A percentile compares a stretch with the other conserved stretches of the same genome.
phyloP scores from a whole-genome alignment of 2,329 filamentous ascomycete genomes.

The Nothopassalora personata region DNA sequence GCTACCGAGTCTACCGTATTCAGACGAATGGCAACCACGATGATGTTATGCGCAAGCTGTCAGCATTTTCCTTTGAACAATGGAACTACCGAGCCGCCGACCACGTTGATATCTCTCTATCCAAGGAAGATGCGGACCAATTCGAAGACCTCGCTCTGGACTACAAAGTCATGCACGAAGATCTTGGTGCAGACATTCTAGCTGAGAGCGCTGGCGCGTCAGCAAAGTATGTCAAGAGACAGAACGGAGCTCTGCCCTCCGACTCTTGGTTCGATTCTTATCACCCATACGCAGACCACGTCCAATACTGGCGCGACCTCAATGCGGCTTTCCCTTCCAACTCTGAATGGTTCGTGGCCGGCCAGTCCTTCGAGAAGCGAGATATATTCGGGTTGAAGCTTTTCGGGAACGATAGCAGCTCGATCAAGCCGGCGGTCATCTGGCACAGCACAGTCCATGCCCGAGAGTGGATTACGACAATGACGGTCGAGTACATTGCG shows the following conservation, averaged over 20 bases:
- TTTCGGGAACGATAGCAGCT: conserved; percentile 18
- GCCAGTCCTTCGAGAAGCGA: conserved; percentile 20
- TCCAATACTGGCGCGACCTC: conserved; percentile 22
- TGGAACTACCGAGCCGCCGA: conserved; percentile 13
- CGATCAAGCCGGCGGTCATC: conserved; percentile 19
- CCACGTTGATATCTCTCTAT: conserved; percentile 17
- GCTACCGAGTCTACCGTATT: conserved; percentile 15
- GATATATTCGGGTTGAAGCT: conserved; percentile 23
- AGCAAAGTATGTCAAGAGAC: conserved; percentile 9
- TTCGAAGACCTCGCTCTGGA: conserved; percentile 18
- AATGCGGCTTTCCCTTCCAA: conserved; percentile 20
- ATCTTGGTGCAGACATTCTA: conserved; percentile 19
- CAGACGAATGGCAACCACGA: conserved; percentile 10
- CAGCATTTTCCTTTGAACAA: conserved; percentile 13
- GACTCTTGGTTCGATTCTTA: conserved; percentile 23
- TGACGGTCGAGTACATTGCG: conserved; percentile 25
- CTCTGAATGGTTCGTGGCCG: conserved; percentile 20
- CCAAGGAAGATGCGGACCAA: conserved; percentile 6
- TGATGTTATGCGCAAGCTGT: conserved; percentile 9
- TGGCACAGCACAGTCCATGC: conserved; percentile 24
- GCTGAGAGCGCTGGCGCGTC: conserved; percentile 9
- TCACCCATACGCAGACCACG: conserved; percentile 24
- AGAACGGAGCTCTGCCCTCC: conserved; percentile 14
- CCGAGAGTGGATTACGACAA: conserved; percentile 25
- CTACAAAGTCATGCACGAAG: conserved; percentile 17